Conservation (phyloP, 1,139 yeast genomes). For the Scheffersomyces titani region DNA sequence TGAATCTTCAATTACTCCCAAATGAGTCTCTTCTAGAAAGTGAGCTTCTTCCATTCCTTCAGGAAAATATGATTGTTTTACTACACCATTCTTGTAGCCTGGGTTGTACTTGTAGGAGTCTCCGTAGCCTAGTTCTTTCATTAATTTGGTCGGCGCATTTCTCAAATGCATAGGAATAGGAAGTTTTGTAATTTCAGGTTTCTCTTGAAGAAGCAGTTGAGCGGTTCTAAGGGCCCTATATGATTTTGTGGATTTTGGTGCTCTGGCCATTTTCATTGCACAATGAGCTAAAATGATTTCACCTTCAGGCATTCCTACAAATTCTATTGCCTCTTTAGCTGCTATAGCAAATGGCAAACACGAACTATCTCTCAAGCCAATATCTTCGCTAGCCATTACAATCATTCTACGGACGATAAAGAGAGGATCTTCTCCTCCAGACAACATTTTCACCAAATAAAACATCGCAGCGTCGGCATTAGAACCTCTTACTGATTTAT, state of each 20-base stretch:
- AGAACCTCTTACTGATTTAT: conserved; percentile 85
- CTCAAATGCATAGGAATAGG: conserved; percentile 81
- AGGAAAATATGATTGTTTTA: conserved; percentile 72
- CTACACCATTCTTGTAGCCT: conserved; percentile 67
- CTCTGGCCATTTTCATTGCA: conserved; percentile 81
- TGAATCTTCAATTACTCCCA: conserved; percentile 32
- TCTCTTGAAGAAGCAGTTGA: conserved; percentile 55
- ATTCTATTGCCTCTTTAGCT: conserved; percentile 83
- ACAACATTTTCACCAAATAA: conserved; percentile 82
- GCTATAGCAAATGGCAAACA: conserved; percentile 87
- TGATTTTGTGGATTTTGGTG: conserved; percentile 82
- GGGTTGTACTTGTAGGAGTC: conserved; percentile 89
- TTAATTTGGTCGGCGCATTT: conserved; percentile 89
- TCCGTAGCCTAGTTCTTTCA: conserved; percentile 87
- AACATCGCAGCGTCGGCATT: conserved; percentile 88
- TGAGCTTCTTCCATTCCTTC: conserved; percentile 35
- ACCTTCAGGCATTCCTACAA: conserved; percentile 96
- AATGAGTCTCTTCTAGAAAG: conserved; percentile 42
- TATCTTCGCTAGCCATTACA: conserved; percentile 88
- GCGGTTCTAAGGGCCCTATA: conserved; percentile 76
- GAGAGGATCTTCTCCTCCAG: conserved; percentile 92
- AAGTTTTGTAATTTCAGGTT: conserved; percentile 63
- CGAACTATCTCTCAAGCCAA: conserved; percentile 79
- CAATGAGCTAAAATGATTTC: conserved; percentile 90
- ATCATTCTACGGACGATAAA: conserved; percentile 92